Base-by-base conservation (phyloP, 768 basidiomycete species). In the Xerocomus brunneocitrinus region DNA sequence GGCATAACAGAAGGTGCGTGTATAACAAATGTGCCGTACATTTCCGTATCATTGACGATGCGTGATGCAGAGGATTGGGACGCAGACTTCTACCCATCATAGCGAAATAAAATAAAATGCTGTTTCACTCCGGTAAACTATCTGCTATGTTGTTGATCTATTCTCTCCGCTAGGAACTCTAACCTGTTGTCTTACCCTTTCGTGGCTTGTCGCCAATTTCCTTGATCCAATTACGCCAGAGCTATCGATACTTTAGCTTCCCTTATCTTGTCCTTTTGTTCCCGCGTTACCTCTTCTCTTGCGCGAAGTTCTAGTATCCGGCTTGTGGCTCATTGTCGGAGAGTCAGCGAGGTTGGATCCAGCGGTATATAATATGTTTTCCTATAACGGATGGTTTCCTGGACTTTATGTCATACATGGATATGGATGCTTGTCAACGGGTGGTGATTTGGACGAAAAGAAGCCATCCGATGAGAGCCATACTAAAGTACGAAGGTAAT, bases 1-100 rank as follows among this genome's bases (percentile, higher is more conserved):
- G 85, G 85, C 66, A 91, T 94, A 53, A 94, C 92, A 16, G 92
- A 95, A 82, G 89, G 90, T 85, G 53, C 47, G 80, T 73, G 4
- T 9, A 49, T 19, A 1, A 39, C 25, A 24, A 3, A n/a, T 43
- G 24, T 40, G 5, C 31, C 22, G 2, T 49, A 27, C 3, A 8
- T 35, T 24, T 12, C 16, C 24, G 6, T 49, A 24, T 50, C 28
- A 8, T 40, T 61, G 46, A 63, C 50, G 13, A 40, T 14, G 5
- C 3, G n/a, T 30, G 19, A 35, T 24, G 6, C 63, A 77, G 75
- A 72, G 68, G 76, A 77, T 32, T 81, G 80, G 80, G 78, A 76
- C 56, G 75, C 78, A 36, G 75, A 79, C 34, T 79, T 77, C 60
- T 81, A 73, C 57, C 71, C 73, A 12, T 73, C 71, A 62, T 74